phyloP scores from a whole-genome alignment of 2,329 filamentous ascomycete genomes.

The Diaporthe capsici region DNA sequence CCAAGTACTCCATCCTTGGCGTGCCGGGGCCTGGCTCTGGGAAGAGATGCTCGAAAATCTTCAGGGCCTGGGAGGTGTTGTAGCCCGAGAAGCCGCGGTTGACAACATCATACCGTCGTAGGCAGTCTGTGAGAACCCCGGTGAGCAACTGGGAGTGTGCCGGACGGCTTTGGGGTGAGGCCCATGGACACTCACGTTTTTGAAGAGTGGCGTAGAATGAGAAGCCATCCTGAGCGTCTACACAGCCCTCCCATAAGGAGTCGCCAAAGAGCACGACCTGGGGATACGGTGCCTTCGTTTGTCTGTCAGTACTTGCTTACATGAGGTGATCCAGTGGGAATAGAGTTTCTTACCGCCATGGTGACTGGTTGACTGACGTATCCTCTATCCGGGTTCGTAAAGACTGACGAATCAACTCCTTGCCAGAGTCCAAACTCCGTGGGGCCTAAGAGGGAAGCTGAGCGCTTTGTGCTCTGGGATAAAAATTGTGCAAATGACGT shows the following conservation, averaged over 20 bases:
- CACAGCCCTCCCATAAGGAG: conserved; percentile 83
- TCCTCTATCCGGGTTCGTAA: not conserved
- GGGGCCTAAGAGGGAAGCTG: not conserved
- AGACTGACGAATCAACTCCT: not conserved
- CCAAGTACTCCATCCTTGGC: conserved; percentile 76
- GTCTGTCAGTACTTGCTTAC: not conserved
- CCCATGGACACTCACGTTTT: conserved; percentile 64
- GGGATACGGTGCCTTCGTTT: conserved; percentile 68
- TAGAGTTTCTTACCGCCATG: conserved; percentile 38
- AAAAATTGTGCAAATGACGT: conserved; percentile 5
- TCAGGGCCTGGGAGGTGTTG: conserved; percentile 81
- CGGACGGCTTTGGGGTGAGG: not conserved
- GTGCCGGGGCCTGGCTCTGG: conserved; percentile 71
- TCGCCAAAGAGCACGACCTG: conserved; percentile 91
- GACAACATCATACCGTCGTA: conserved; percentile 85
- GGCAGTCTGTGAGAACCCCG: conserved; percentile 69
- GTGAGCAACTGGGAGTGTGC: not conserved
- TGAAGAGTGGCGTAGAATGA: conserved; percentile 81
- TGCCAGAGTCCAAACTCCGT: not conserved
- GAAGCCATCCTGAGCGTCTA: conserved; percentile 75
- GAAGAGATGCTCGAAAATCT: conserved; percentile 78
- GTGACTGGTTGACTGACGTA: conserved; percentile 5
- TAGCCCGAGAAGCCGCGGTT: conserved; percentile 92
- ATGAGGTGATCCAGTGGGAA: not conserved
- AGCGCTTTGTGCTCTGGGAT: not conserved